Evolutionary conservation across 108 stramenopile genomes (phyloP).

Genomic region (Discostella stelligeroides): DNA sequence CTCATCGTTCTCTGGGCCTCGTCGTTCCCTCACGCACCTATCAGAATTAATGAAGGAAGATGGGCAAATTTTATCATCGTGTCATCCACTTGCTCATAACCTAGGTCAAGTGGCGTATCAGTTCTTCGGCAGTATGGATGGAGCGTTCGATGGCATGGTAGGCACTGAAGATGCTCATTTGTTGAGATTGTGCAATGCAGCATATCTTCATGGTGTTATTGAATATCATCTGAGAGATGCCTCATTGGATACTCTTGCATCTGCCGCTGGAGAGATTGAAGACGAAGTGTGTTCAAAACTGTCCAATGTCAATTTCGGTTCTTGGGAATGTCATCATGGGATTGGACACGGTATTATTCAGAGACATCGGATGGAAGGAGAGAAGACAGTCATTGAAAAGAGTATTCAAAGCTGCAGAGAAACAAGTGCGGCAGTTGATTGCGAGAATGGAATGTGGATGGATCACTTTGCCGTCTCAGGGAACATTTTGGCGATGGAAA

Average conservation of each 20-base stretch:
- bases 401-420: slow-evolving; percentile 12
- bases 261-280: slow-evolving; percentile 19
- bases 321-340: slow-evolving; percentile 42
- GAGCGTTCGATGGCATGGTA: slow-evolving; percentile 22
- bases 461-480: slow-evolving; percentile 29
- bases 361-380: slow-evolving; percentile 9
- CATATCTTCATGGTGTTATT: slow-evolving; percentile 38
- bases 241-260: not conserved
- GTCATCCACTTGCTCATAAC: slow-evolving; percentile 31
- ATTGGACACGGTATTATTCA: slow-evolving; percentile 40
- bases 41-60: slow-evolving; percentile 17
- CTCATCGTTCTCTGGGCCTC: slow-evolving; percentile 17
- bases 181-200: slow-evolving; percentile 38
- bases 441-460: slow-evolving; percentile 43
- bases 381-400: slow-evolving; percentile 14
- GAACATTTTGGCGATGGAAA: slow-evolving; percentile 28
- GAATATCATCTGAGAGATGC: slow-evolving; percentile 25
- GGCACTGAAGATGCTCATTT: slow-evolving; percentile 24
- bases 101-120: slow-evolving; percentile 25
- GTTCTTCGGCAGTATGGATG: slow-evolving; percentile 22
- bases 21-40: slow-evolving; percentile 16
- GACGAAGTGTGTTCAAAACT: slow-evolving; percentile 23
- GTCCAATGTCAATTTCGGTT: slow-evolving; percentile 14
- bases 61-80: slow-evolving; percentile 13
- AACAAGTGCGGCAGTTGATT: not conserved